Evolutionary conservation across 1,284 basidiomycete genomes (phyloP), one percentile per base, ranked within the genome.

Genomic region (Microbotryum violaceum): DNA sequence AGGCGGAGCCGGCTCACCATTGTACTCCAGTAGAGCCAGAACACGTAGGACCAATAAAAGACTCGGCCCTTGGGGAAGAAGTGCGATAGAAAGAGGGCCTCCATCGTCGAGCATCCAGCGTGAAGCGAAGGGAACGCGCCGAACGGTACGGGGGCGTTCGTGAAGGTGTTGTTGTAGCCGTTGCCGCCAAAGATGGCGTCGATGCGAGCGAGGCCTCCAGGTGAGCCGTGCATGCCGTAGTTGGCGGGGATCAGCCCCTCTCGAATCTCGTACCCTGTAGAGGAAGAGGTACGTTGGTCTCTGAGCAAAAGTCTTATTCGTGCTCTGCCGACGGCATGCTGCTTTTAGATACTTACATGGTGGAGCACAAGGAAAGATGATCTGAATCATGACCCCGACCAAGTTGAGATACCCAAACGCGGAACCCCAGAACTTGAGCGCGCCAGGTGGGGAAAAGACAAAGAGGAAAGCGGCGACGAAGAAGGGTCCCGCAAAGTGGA

Each of bases 101-200:
- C 90, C 71, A 97, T 84, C 7, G 94, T 97, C 1, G 90, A 91
- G 72, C 84, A 87, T 6, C 85, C 93, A 0, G 92, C 85, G 74
- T 98, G 96, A 31, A 98, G 81, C 6, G 87, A 90, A 0, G 96
- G 96, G 76, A 97, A 97, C 1, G 94, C 94, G 31, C 96, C 94
- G 72, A 98, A 98, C 9, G 96, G 88, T 68, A 98, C 82, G 0
- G 96, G 94, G 0, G 93, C 88, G 70, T 85, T 84, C 56, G 86
- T 86, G 71, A 97, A 98, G n/a, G 83, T 83, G 64, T 81, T 78
- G 23, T 87, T 87, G 79, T 98, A 97, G 5, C 84, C 85, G 50
- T 82, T 79, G 0, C 82, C 79, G 68, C 87, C 83, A 76, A 98
- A 91, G 51, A 97, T 80, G 27, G 83, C 82, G 76, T 97, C 94